Evolutionary conservation across 176 grass and related monocot species (phyloP).

Genomic region (Paspalum vaginatum): DNA sequence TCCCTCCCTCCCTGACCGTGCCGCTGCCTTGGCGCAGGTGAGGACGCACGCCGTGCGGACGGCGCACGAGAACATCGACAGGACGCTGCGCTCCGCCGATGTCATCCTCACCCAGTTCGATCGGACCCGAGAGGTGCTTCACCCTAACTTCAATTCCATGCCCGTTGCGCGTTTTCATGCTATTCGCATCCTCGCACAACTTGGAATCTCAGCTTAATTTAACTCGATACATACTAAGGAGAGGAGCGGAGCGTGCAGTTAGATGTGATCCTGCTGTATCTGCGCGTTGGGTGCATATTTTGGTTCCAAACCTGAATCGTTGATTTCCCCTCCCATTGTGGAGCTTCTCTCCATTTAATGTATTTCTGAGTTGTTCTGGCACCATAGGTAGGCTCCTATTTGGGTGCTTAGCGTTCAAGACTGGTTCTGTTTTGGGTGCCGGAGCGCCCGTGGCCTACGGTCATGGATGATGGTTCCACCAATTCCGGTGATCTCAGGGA

Average conservation of each 20-base stretch:
- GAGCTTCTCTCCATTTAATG: background rate
- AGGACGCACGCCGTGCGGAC: slow-evolving; percentile 80
- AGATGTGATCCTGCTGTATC: background rate
- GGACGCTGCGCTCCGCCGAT: slow-evolving; percentile 86
- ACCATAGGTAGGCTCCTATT: background rate
- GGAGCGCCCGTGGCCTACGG: too few species aligned
- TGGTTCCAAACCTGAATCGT: background rate
- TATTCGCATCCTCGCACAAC: background rate
- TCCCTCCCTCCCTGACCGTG: background rate
- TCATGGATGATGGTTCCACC: too few species aligned
- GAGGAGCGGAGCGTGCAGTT: background rate
- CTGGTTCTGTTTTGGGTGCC: too few species aligned
- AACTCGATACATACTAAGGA: background rate
- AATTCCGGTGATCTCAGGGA: too few species aligned
- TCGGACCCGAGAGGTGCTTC: slow-evolving; percentile 66
- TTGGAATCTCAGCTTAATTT: background rate
- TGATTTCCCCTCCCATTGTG: background rate
- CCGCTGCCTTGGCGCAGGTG: slow-evolving; percentile 32
- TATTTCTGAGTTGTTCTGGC: background rate
- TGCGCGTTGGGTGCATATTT: background rate
- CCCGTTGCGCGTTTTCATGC: background rate
- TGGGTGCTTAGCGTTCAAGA: too few species aligned
- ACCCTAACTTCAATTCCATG: background rate
- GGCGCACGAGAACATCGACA: slow-evolving; percentile 98
- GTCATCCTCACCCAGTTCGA: slow-evolving; percentile 93